Conservation (phyloP, 108 stramenopile genomes). For the Nannochloropsis gaditana region DNA sequence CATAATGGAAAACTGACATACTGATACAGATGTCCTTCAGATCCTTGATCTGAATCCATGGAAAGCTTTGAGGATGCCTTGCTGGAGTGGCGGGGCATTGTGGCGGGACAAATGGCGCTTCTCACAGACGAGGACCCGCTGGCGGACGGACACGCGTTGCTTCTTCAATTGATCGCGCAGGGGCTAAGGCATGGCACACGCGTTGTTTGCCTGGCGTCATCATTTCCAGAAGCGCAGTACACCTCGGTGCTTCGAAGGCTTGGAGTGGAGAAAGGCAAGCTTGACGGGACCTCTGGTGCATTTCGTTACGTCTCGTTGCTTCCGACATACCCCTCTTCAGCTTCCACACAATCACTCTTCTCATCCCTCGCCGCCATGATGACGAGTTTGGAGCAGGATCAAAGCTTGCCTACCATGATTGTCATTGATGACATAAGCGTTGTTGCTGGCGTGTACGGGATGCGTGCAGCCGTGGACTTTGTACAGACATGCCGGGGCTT, state of each 20-base stretch:
- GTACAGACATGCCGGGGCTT: background rate
- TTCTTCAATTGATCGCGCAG: background rate
- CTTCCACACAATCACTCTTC: too few relatives aligned
- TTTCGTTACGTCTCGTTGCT: background rate
- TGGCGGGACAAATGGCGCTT: background rate
- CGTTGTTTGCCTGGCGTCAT: background rate
- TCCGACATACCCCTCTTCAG: background rate
- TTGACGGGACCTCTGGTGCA: background rate
- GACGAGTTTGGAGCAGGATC: background rate
- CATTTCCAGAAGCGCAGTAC: background rate
- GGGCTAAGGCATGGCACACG: background rate
- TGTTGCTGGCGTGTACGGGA: background rate
- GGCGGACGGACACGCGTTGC: slow-evolving; percentile 16
- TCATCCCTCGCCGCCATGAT: background rate
- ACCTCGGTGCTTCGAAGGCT: background rate
- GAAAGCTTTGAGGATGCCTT: slow-evolving; percentile 8
- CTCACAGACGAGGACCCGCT: background rate
- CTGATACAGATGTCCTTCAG: too few relatives aligned
- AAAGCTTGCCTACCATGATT: background rate
- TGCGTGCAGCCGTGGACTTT: background rate
- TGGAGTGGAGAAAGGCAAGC: background rate
- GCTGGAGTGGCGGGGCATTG: background rate
- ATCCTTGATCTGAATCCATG: background rate
- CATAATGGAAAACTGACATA: too few relatives aligned
- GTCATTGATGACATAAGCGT: background rate